Evolutionary conservation across 176 grass and related monocot genomes (phyloP), one percentile per base, ranked within the genome.

Genomic region (Avena sativa): DNA sequence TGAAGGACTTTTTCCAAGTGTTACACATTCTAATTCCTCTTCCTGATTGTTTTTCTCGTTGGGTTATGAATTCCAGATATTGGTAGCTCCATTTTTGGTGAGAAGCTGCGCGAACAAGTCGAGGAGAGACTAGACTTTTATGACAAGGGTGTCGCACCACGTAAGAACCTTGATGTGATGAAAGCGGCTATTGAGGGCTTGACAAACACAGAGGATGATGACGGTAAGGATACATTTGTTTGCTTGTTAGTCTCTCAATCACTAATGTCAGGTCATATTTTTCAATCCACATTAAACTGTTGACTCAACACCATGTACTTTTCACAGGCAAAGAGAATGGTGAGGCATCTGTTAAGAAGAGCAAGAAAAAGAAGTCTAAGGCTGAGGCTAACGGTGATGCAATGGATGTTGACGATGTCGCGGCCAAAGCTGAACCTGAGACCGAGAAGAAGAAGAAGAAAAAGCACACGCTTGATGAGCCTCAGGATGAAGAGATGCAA

Each of bases 41-140:
- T n/a, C 13, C 20, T 70, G 11, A 83, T 75, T 86, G 58, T 56
- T 87, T 40, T 80, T 66, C 3, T 25, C 10, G 12, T 57, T 7
- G 74, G 23, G 61, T 69, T 74, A 43, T 84, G 38, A 13, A 59
- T 30, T 93, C 38, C 67, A 99, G 97, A 99, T 68, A 51, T 28
- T 25, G 86, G 69, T 76, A 96, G 92, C 44, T 66, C 92, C 30
- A 56, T 94, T 11, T 99, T 99, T 79, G 97, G 97, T 9, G 81
- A 94, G 86, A 94, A 96, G 77, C 71, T 99, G 60, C 91, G 94
- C 3, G 97, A 94, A 79, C 97, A 99, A 94, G 94, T 99, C 9
- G 97, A 99, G 85, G 97, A 99, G 74, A 90, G 97, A 82, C 73
- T 99, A 62, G 97, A 94, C 25, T 99, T 96, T 83, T 99, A 96